A percentile compares a stretch with the other conserved stretches of the same genome.
phyloP scores from a whole-genome alignment of 2,329 filamentous ascomycete genomes.

The Juglanconis sp. region DNA sequence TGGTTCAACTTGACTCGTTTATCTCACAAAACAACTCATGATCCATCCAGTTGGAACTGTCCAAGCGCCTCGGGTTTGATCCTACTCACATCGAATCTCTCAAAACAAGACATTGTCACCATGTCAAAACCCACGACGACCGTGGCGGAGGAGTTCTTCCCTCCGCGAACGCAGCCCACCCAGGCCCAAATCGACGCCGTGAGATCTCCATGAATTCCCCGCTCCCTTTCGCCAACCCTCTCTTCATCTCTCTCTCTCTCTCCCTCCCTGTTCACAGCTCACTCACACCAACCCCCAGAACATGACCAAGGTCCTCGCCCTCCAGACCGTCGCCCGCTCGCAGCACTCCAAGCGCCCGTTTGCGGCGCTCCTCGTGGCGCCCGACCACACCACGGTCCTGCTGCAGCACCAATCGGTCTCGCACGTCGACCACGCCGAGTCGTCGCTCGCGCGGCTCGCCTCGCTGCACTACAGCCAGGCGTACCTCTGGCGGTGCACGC shows the following conservation, averaged over 20 bases:
- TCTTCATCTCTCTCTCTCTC: neutral
- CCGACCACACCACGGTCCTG: constrained; percentile 47
- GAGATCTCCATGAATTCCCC: neutral
- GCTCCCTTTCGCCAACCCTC: neutral
- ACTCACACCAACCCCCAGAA: neutral
- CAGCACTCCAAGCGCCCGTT: constrained; percentile 13
- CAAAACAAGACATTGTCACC: neutral
- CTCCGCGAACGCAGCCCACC: constrained; percentile 8
- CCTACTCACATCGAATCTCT: no score
- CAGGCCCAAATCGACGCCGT: constrained; percentile 11
- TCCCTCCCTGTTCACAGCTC: neutral
- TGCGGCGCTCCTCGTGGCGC: constrained; percentile 44
- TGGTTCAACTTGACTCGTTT: no score
- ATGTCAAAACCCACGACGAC: neutral
- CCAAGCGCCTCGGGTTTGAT: no score
- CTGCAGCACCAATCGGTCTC: constrained; percentile 48
- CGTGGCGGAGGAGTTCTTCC: constrained; percentile 10
- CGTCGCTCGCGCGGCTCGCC: constrained; percentile 45
- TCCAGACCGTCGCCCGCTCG: constrained; percentile 8
- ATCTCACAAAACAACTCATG: no score
- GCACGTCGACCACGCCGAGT: constrained; percentile 52
- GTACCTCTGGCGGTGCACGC: constrained; percentile 46
- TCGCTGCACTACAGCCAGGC: constrained; percentile 44
- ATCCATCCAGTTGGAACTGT: no score
- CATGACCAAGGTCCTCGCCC: constrained; percentile 9